Evolutionary conservation across 2,329 filamentous ascomycete genomes (phyloP).

Genomic region (Stagonosporopsis cucurbitacearum): DNA sequence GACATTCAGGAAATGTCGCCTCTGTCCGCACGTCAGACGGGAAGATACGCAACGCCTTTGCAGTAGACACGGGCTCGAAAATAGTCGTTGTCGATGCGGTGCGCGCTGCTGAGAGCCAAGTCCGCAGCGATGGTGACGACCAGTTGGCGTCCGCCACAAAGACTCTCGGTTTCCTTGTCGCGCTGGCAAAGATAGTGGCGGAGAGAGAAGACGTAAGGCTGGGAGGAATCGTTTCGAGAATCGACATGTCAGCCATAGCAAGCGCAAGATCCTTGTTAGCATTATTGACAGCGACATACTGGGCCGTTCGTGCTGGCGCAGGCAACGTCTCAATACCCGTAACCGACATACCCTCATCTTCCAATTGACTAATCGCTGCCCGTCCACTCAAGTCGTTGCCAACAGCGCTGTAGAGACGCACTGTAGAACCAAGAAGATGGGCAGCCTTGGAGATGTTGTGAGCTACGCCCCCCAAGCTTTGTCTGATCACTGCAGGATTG

Average conservation of each 20-base stretch:
- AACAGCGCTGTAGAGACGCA: slow-evolving; percentile 80
- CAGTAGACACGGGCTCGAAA: slow-evolving; percentile 87
- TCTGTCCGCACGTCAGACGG: slow-evolving; percentile 58
- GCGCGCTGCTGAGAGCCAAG: slow-evolving; percentile 71
- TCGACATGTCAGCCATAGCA: slow-evolving; percentile 95
- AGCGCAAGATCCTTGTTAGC: slow-evolving; percentile 81
- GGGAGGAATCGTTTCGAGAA: slow-evolving; percentile 63
- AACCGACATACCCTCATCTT: slow-evolving; percentile 68
- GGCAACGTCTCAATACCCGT: slow-evolving; percentile 61
- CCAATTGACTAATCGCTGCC: slow-evolving; percentile 71
- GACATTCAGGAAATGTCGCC: slow-evolving; percentile 69
- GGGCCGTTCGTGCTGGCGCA: slow-evolving; percentile 72
- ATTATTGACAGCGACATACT: slow-evolving; percentile 92
- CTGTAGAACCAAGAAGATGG: slow-evolving; percentile 69
- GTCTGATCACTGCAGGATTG: slow-evolving; percentile 80
- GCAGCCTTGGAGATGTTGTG: slow-evolving; percentile 89
- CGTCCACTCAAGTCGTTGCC: slow-evolving; percentile 80
- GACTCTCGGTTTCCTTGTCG: slow-evolving; percentile 65
- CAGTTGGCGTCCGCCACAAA: slow-evolving; percentile 90
- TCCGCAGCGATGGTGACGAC: slow-evolving; percentile 68
- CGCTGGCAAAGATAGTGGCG: slow-evolving; percentile 18
- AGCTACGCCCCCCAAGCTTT: slow-evolving; percentile 88
- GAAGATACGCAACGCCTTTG: slow-evolving; percentile 78
- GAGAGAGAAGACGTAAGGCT: slow-evolving; percentile 24
- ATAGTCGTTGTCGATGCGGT: slow-evolving; percentile 58